Percentiles rank a stretch among this genome's conserved stretches.
Evolutionary conservation across 2,329 filamentous ascomycete genomes (phyloP).

Genomic region (Neophaeococcomyces aloes): DNA sequence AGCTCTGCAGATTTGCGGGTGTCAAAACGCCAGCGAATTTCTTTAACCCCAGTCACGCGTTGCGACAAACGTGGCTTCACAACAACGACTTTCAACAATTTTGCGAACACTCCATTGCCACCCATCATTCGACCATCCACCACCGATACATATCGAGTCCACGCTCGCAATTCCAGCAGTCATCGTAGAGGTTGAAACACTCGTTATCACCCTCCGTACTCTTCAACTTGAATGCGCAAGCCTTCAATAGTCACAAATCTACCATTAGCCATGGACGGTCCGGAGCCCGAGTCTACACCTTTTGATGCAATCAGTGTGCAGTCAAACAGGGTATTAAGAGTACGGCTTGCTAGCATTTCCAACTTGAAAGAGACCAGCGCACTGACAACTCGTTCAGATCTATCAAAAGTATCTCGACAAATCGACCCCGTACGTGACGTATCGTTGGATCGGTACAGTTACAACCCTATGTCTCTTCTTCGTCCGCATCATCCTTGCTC

Average conservation of each 20-base stretch:
- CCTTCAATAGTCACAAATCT: constrained; percentile 12
- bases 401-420: constrained; percentile 93
- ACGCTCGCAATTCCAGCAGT: neutral
- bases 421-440: constrained; percentile 77
- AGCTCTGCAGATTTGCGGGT: no score
- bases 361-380: neutral
- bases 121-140: neutral
- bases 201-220: neutral
- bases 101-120: neutral
- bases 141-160: neutral
- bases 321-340: constrained; percentile 44
- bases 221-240: constrained; percentile 13
- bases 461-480: constrained; percentile 70
- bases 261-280: constrained; percentile 58
- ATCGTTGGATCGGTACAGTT: constrained; percentile 83
- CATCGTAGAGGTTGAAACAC: neutral
- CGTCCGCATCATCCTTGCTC: constrained; percentile 75
- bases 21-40: neutral
- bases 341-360: constrained; percentile 22
- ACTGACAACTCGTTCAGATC: constrained; percentile 46
- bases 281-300: constrained; percentile 80
- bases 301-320: constrained; percentile 84
- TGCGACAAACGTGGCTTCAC: constrained; percentile 7
- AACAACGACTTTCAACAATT: constrained; percentile 1
- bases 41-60: neutral